These are phyloP conservation scores for Hsuehochloa calcarea DNA, from an alignment of 176 grass and related monocot species.

Conservation along the genomic window DNA sequence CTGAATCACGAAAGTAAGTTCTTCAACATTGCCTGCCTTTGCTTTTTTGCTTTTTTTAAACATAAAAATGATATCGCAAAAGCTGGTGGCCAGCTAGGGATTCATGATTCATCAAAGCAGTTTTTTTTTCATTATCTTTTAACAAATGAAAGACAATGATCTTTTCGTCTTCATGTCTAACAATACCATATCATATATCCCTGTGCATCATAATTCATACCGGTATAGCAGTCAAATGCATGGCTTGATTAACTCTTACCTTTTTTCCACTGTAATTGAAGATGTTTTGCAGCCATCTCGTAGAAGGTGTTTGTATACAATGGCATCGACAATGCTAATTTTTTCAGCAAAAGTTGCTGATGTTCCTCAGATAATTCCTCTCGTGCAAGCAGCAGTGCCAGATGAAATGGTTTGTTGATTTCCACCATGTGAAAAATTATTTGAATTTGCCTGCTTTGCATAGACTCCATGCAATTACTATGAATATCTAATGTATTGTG, in stretches of 20 bases:
- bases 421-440: conserved; percentile 4
- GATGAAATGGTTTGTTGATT: conserved; percentile 68
- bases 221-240: neutral
- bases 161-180: neutral
- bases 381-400: conserved; percentile 45
- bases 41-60: neutral
- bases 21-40: neutral
- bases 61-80: conserved; percentile 5
- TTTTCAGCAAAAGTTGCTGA: conserved; percentile 68
- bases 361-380: conserved; percentile 55
- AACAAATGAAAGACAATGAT: conserved; percentile 1
- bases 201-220: neutral
- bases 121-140: conserved; percentile 18
- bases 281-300: conserved; percentile 77
- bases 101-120: neutral
- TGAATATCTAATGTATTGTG: neutral
- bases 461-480: neutral
- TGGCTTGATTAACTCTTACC: conserved; percentile 34
- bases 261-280: conserved; percentile 57
- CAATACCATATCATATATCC: neutral
- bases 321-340: conserved; percentile 84
- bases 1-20: conserved; percentile 81
- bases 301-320: conserved; percentile 78
- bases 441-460: neutral
- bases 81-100: neutral